Percentiles rank a stretch among this genome's conserved stretches.
Evolutionary conservation across 495 filamentous ascomycete species (phyloP).

Genomic region (Podospora anserina): DNA sequence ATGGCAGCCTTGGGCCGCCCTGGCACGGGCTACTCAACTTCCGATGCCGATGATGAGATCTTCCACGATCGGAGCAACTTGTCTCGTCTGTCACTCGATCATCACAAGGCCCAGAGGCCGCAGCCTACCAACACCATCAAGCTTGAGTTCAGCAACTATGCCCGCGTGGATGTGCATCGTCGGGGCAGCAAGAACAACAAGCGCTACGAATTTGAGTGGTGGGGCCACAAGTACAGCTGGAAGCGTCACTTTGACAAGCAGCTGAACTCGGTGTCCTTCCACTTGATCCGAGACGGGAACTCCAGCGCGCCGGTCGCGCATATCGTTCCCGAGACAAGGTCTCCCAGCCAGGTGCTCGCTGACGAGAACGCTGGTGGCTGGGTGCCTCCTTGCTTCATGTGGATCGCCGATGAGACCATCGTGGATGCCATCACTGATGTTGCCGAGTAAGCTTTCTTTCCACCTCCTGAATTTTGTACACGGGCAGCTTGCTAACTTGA

Average conservation of each 20-base stretch:
- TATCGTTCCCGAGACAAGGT: constrained; percentile 77
- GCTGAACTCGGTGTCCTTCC: constrained; percentile 64
- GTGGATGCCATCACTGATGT: constrained; percentile 69
- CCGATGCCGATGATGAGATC: constrained; percentile 50
- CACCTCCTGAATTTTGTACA: not conserved
- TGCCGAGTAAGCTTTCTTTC: constrained; percentile 74
- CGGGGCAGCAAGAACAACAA: constrained; percentile 67
- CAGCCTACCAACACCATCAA: constrained; percentile 69
- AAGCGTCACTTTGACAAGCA: constrained; percentile 64
- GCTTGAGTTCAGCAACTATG: constrained; percentile 96
- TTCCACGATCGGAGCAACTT: constrained; percentile 34
- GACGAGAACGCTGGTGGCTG: constrained; percentile 82
- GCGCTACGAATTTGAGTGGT: constrained; percentile 88
- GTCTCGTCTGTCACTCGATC: constrained; percentile 34
- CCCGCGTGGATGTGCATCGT: constrained; percentile 79
- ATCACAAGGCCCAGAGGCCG: constrained; percentile 40
- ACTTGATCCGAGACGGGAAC: constrained; percentile 65
- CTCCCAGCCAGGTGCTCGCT: constrained; percentile 63
- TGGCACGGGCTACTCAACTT: constrained; percentile 40
- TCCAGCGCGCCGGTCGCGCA: constrained; percentile 67
- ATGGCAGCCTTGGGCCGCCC: constrained; percentile 39
- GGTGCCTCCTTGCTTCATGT: constrained; percentile 86
- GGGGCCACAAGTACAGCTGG: constrained; percentile 85
- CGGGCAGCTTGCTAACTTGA: constrained; percentile 24
- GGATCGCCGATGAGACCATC: constrained; percentile 71